Percentiles rank a stretch among this genome's conserved stretches.
These are phyloP conservation scores for Syncephalastrum contaminatum DNA, from an alignment of 371 early-diverging fungal genomes.

Conservation along the genomic window DNA sequence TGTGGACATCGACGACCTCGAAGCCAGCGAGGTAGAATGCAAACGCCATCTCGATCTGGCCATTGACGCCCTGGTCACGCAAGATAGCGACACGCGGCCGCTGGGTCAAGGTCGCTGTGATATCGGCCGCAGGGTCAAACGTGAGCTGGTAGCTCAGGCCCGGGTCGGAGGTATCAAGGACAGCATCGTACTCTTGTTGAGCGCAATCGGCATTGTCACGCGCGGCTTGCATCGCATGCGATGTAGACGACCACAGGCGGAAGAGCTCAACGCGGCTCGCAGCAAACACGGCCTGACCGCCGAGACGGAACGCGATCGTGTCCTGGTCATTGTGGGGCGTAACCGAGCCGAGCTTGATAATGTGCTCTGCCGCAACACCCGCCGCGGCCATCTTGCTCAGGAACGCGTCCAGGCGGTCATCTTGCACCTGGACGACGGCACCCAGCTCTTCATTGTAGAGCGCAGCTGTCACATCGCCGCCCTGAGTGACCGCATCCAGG, in stretches of 20 bases:
- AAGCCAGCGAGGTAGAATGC: constrained; percentile 93
- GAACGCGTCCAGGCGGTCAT: constrained; percentile 57
- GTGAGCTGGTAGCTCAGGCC: constrained; percentile 78
- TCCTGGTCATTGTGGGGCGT: constrained; percentile 47
- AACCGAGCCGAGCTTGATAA: constrained; percentile 69
- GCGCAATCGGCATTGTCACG: constrained; percentile 92
- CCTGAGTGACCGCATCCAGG: constrained; percentile 45
- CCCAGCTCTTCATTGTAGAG: constrained; percentile 97
- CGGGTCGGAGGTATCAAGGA: constrained; percentile 70
- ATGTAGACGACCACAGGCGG: constrained; percentile 87
- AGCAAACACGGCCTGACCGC: constrained; percentile 37
- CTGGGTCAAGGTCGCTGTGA: constrained; percentile 14
- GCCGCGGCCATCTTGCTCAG: constrained; percentile 44
- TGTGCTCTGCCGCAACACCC: constrained; percentile 54
- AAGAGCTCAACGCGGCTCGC: constrained; percentile 68
- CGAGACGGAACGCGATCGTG: constrained; percentile 40
- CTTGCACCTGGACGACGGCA: constrained; percentile 86
- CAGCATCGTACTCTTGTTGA: constrained; percentile 74
- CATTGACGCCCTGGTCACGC: constrained; percentile 97
- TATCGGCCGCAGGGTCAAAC: constrained; percentile 68
- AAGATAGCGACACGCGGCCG: constrained; percentile 90
- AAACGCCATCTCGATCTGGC: constrained; percentile 91
- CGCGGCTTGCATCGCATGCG: constrained; percentile 84
- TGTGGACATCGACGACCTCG: constrained; percentile 92
- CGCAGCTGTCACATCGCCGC: constrained; percentile 58